Evolutionary conservation across 2,329 filamentous ascomycete species (phyloP).

Genomic region (Xylaria sp.): DNA sequence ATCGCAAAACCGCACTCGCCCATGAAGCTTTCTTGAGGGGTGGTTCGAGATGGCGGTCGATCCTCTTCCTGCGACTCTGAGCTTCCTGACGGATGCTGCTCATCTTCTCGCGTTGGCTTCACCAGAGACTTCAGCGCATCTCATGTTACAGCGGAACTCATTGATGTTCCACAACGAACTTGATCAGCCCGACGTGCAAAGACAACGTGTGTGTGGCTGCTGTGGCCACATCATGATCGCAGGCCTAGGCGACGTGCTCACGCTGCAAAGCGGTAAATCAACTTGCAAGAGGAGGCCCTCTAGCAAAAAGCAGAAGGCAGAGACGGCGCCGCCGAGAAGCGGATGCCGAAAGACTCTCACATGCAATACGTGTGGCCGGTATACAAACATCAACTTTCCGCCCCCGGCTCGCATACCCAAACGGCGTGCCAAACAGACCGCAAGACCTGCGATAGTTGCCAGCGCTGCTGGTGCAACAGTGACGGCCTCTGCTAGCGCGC

Average conservation of each 20-base stretch:
- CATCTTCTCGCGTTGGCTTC: constrained; percentile 59
- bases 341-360: constrained; percentile 47
- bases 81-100: constrained; percentile 63
- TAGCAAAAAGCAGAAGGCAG: not conserved
- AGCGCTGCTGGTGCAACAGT: not conserved
- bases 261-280: constrained; percentile 48
- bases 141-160: constrained; percentile 60
- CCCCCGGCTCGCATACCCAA: constrained; percentile 42
- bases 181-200: constrained; percentile 53
- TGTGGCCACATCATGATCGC: constrained; percentile 67
- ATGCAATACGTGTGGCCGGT: constrained; percentile 53
- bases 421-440: constrained; percentile 34
- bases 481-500: not conserved
- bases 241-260: constrained; percentile 52
- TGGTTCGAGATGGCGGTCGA: constrained; percentile 29
- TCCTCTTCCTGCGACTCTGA: constrained; percentile 35
- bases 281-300: constrained; percentile 51
- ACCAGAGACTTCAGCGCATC: constrained; percentile 63
- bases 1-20: not conserved
- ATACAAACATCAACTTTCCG: constrained; percentile 50
- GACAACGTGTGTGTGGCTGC: constrained; percentile 60
- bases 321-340: not conserved
- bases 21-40: not conserved
- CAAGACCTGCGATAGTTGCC: constrained; percentile 24
- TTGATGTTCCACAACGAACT: constrained; percentile 56